Evolutionary conservation across 2,329 filamentous ascomycete species (phyloP).

Genomic region (Beauveria sp.): DNA sequence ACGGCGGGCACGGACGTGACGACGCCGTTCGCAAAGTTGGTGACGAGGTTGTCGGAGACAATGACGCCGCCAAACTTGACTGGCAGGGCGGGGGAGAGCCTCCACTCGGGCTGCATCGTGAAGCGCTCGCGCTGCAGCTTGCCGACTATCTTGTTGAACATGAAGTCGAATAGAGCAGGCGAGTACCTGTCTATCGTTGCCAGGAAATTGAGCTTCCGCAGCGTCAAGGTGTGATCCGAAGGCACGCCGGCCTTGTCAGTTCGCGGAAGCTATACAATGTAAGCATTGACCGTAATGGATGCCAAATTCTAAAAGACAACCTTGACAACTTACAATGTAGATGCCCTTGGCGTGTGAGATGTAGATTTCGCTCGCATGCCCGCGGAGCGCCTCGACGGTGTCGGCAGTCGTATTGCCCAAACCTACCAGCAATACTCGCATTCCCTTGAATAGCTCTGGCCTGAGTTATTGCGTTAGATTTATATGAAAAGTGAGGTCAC

Average conservation of each 20-base stretch:
- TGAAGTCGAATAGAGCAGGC: constrained; percentile 18
- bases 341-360: constrained; percentile 33
- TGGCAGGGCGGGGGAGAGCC: constrained; percentile 15
- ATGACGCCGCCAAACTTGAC: constrained; percentile 19
- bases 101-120: constrained; percentile 22
- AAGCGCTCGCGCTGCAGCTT: constrained; percentile 18
- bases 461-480: constrained; percentile 5
- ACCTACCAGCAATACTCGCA: constrained; percentile 37
- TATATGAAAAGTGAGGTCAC: accelerated
- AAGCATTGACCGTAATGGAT: neutral
- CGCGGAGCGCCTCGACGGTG: constrained; percentile 24
- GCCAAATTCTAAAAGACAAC: constrained; percentile 16
- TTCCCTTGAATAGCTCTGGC: constrained; percentile 28
- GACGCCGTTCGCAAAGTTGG: constrained; percentile 29
- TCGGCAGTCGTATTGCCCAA: constrained; percentile 30
- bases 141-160: constrained; percentile 16
- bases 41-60: constrained; percentile 21
- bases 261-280: constrained; percentile 19
- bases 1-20: constrained; percentile 27
- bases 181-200: constrained; percentile 21
- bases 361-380: constrained; percentile 30
- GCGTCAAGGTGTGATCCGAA: constrained; percentile 26
- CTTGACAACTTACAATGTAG: constrained; percentile 17
- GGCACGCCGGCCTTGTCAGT: constrained; percentile 25
- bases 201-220: constrained; percentile 23